Evolutionary conservation across 805 yeast genomes (phyloP).

Genomic region (Lipomyces orientalis): DNA sequence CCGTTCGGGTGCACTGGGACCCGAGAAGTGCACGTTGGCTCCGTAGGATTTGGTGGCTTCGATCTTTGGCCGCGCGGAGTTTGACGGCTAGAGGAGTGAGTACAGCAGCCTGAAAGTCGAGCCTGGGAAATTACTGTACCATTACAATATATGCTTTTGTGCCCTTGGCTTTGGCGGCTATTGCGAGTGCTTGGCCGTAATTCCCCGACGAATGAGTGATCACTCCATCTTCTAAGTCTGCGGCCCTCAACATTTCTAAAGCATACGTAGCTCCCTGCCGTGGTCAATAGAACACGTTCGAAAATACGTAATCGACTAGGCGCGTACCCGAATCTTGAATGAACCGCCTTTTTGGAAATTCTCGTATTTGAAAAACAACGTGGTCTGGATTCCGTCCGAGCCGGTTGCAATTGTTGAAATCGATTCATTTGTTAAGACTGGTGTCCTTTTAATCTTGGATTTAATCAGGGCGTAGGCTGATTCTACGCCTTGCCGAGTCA

Average conservation of each 20-base stretch:
- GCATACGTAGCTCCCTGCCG: slow-evolving; percentile 55
- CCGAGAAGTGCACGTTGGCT: slow-evolving; percentile 55
- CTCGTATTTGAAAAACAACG: slow-evolving; percentile 32
- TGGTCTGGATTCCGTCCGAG: neutral
- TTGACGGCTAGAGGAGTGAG: slow-evolving; percentile 46
- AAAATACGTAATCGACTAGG: neutral
- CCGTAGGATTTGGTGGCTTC: slow-evolving; percentile 56
- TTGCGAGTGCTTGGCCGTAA: slow-evolving; percentile 61
- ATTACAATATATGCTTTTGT: slow-evolving; percentile 58
- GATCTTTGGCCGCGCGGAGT: slow-evolving; percentile 57
- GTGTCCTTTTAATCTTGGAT: slow-evolving; percentile 16
- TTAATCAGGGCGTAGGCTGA: slow-evolving; percentile 19
- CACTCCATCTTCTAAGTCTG: slow-evolving; percentile 52
- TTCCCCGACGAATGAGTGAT: slow-evolving; percentile 61
- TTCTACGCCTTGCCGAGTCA: slow-evolving; percentile 21
- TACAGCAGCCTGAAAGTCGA: neutral
- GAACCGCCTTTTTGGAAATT: slow-evolving; percentile 42
- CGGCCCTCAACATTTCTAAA: slow-evolving; percentile 52
- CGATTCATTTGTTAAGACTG: slow-evolving; percentile 25
- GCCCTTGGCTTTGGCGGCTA: slow-evolving; percentile 52
- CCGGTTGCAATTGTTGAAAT: slow-evolving; percentile 19
- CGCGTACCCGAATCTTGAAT: slow-evolving; percentile 53
- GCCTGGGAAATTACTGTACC: slow-evolving; percentile 34
- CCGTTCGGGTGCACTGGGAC: slow-evolving; percentile 52
- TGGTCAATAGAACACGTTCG: neutral